Evolutionary conservation across 2,329 filamentous ascomycete genomes (phyloP).

Genomic region (Trichoderma sp.): DNA sequence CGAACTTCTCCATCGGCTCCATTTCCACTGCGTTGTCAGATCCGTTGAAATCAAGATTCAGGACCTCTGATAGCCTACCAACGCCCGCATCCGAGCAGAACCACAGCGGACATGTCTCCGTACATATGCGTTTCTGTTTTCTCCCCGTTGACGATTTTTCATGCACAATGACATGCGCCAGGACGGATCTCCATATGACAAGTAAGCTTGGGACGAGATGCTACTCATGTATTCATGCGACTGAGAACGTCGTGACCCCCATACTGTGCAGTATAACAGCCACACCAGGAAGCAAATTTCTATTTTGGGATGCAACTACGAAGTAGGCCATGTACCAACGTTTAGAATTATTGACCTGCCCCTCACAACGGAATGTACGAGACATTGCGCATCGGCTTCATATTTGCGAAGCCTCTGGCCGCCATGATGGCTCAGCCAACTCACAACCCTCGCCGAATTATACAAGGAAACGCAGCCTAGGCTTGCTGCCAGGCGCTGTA

Average conservation of each 20-base stretch:
- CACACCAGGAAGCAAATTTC: not conserved
- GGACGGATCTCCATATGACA: not conserved
- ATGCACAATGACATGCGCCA: not conserved
- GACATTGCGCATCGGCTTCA: not conserved
- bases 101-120: conserved; percentile 8
- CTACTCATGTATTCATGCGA: not conserved
- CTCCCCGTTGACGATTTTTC: conserved; percentile 4
- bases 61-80: conserved; percentile 9
- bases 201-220: conserved; percentile 10
- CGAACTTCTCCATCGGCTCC: conserved; percentile 25
- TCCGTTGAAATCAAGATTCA: conserved; percentile 22
- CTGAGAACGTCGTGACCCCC: not conserved
- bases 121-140: not conserved
- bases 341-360: not conserved
- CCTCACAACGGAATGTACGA: not conserved
- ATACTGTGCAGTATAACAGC: not conserved
- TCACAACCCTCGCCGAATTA: not conserved
- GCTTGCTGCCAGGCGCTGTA: not conserved
- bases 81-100: conserved; percentile 8
- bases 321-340: not conserved
- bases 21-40: conserved; percentile 25
- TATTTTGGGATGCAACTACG: conserved; percentile 2
- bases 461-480: not conserved
- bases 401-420: not conserved
- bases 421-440: not conserved